These are phyloP conservation scores for Phytophthora melonis DNA, from an alignment of 352 stramenopile genomes.

Conservation along the genomic window DNA sequence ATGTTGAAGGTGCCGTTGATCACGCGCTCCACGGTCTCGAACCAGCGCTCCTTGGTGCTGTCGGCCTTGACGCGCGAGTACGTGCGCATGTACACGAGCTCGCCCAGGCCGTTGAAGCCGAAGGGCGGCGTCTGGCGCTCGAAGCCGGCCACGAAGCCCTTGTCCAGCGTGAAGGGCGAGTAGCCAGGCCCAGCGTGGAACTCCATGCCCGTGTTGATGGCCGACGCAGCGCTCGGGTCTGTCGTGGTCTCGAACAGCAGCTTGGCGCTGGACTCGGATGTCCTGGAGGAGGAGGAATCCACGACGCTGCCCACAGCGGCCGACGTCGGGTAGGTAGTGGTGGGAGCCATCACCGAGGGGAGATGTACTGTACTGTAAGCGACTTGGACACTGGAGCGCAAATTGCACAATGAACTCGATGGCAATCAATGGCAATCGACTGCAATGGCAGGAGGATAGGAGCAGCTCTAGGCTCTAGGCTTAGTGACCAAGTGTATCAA, in stretches of 20 bases:
- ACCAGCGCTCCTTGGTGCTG: constrained; percentile 88
- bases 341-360: constrained; percentile 23
- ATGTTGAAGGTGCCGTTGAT: constrained; percentile 95
- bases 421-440: background rate
- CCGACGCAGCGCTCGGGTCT: constrained; percentile 13
- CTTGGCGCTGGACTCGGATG: constrained; percentile 3
- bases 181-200: constrained; percentile 27
- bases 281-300: constrained; percentile 3
- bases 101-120: constrained; percentile 94
- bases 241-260: constrained; percentile 19
- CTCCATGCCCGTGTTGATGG: constrained; percentile 28
- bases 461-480: background rate
- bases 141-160: constrained; percentile 67
- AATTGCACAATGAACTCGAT: constrained; percentile 32
- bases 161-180: constrained; percentile 35
- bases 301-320: constrained; percentile 14
- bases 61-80: constrained; percentile 90
- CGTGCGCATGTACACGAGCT: constrained; percentile 93
- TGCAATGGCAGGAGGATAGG: background rate
- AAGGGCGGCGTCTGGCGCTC: constrained; percentile 73
- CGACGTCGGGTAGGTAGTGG: constrained; percentile 21
- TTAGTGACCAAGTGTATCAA: background rate
- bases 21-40: constrained; percentile 92
- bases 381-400: constrained; percentile 1
- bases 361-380: background rate